A percentile compares a stretch with the other conserved stretches of the same genome.
Conservation (phyloP, 2,329 filamentous ascomycete genomes). For the Botrytis hyacinthi region DNA sequence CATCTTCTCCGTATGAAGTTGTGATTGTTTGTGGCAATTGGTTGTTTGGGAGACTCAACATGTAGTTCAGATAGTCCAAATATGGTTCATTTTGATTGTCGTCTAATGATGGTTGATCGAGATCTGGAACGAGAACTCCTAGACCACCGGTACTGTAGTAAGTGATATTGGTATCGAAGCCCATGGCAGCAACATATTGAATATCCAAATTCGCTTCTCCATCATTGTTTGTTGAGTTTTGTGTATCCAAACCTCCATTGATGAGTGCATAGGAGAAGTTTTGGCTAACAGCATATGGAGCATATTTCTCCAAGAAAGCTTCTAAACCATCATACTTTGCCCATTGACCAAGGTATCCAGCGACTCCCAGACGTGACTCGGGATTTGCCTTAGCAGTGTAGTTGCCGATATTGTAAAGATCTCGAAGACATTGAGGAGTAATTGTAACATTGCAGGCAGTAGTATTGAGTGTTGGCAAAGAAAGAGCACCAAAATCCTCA, state of each 20-base stretch:
- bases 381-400: constrained; percentile 42
- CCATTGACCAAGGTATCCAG: constrained; percentile 42
- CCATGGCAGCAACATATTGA: constrained; percentile 51
- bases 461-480: constrained; percentile 29
- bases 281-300: constrained; percentile 28
- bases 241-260: constrained; percentile 40
- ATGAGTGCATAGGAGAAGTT: constrained; percentile 35
- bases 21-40: constrained; percentile 59
- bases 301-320: constrained; percentile 27
- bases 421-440: constrained; percentile 39
- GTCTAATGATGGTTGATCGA: constrained; percentile 43
- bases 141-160: constrained; percentile 57
- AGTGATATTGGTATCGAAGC: constrained; percentile 51
- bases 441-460: constrained; percentile 36
- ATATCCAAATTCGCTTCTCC: constrained; percentile 43
- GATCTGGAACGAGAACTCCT: constrained; percentile 42
- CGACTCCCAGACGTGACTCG: constrained; percentile 63
- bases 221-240: constrained; percentile 43
- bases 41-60: constrained; percentile 49
- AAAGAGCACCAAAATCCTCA: constrained; percentile 23
- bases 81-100: constrained; percentile 67
- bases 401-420: constrained; percentile 46
- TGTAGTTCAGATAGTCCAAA: constrained; percentile 57
- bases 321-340: constrained; percentile 30
- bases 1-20: constrained; percentile 66